phyloP scores from a whole-genome alignment of 2,329 filamentous ascomycete genomes.

The Ophiostoma tasmaniense region DNA sequence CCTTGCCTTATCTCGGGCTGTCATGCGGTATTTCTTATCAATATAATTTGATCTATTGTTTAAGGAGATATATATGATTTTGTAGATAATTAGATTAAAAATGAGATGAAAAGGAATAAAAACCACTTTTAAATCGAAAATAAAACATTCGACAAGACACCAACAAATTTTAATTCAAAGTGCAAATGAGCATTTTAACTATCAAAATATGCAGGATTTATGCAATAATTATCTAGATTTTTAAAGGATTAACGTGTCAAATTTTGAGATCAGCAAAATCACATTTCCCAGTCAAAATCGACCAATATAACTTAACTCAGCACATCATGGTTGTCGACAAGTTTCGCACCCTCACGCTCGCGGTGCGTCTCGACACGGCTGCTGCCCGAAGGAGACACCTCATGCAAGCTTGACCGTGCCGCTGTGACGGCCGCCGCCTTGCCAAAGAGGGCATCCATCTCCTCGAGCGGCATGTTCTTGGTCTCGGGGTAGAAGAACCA shows the following conservation, averaged over 20 bases:
- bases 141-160: neutral
- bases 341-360: neutral
- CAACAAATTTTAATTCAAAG: neutral
- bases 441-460: conserved; percentile 38
- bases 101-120: too few relatives aligned
- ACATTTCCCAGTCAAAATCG: too few relatives aligned
- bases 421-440: neutral
- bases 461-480: conserved; percentile 40
- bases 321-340: neutral
- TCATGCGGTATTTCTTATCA: neutral
- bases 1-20: neutral
- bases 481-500: conserved; percentile 41
- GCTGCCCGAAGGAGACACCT: neutral
- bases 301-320: neutral
- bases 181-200: neutral
- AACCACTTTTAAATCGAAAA: too few relatives aligned
- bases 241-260: too few relatives aligned
- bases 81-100: too few relatives aligned
- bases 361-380: neutral
- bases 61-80: too few relatives aligned
- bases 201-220: too few relatives aligned
- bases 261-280: too few relatives aligned
- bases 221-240: too few relatives aligned
- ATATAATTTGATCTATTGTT: too few relatives aligned
- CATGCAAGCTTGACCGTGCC: neutral